Base-by-base conservation (phyloP, 441 rosid species). In the Aleurites moluccanus region DNA sequence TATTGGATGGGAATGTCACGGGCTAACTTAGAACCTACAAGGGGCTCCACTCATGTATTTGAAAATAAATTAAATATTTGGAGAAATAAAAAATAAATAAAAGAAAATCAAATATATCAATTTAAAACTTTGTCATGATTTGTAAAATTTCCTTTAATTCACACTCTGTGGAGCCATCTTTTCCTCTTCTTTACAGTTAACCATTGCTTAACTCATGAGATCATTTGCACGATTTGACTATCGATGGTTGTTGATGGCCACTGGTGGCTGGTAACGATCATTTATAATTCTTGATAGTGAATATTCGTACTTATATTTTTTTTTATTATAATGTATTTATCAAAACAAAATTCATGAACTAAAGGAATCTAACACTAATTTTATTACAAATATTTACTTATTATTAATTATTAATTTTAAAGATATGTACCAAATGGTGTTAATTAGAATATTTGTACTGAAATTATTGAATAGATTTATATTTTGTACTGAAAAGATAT, bases 1-100 rank as follows among this genome's bases (percentile, higher is more conserved):
- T 75, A 3, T 47, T 47, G 10, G 71, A 68, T 64, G 50, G 72
- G 14, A 69, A 75, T 44, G 83, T 81, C 84, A 84, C 85, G 83
- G 83, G 80, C 67, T 67, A 35, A 60, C 21, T 20, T 44, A 74
- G 69, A 76, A 73, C 69, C 82, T 60, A 27, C 79, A 64, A 57
- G 69, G 79, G 80, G 81, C 75, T 75, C 82, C 85, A 79, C 77
- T 20, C 8, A 23, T 1, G 15, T 61, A 65, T 69, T 69, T 71
- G 44, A 55, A 10, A 49, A 50, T 59, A 23, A 44, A 75, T 65
- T 77, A 53, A 57, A 70, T 33, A 18, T 20, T 21, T 56, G 35
- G 30, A 16, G 21, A 52, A 6, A 6, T 5, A 4, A 18, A 5
- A 16, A 16, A 52, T 6, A 10, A 16, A 15, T 27, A 23, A 45